These are phyloP conservation scores for Nemania bipapillata DNA, from an alignment of 2,329 filamentous ascomycete species.

Conservation along the genomic window DNA sequence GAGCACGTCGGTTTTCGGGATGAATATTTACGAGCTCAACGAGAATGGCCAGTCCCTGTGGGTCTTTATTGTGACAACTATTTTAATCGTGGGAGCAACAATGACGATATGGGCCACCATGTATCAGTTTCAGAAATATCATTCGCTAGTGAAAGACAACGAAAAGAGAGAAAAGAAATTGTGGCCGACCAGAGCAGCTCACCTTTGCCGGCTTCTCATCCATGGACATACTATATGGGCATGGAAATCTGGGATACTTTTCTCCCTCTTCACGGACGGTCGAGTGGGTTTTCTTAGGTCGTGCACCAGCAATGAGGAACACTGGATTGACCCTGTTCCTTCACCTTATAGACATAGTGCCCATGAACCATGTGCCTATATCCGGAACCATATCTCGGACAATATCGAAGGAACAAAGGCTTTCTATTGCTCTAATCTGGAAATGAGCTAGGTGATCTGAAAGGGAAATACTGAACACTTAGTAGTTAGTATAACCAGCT, in stretches of 20 bases:
- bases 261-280: conserved; percentile 17
- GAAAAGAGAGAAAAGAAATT: neutral
- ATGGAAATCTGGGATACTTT: conserved; percentile 15
- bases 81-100: neutral
- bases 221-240: conserved; percentile 14
- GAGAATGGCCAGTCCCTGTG: neutral
- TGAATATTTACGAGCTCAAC: conserved; percentile 6
- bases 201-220: neutral
- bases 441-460: conserved; percentile 12
- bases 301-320: neutral
- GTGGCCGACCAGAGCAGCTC: neutral
- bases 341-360: neutral
- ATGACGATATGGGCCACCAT: neutral
- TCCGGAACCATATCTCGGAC: neutral
- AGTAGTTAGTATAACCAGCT: no score
- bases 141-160: neutral
- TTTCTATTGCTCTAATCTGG: neutral
- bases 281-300: conserved; percentile 8
- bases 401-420: no score
- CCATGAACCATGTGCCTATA: neutral
- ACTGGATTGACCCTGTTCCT: neutral
- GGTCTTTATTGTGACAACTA: conserved; percentile 1
- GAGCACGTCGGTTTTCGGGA: conserved; percentile 7
- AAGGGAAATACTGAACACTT: no score
- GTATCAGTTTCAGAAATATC: conserved; percentile 5